These are phyloP conservation scores for Tylopilus vinaceipallidus DNA, from an alignment of 768 basidiomycete species.

Conservation along the genomic window DNA sequence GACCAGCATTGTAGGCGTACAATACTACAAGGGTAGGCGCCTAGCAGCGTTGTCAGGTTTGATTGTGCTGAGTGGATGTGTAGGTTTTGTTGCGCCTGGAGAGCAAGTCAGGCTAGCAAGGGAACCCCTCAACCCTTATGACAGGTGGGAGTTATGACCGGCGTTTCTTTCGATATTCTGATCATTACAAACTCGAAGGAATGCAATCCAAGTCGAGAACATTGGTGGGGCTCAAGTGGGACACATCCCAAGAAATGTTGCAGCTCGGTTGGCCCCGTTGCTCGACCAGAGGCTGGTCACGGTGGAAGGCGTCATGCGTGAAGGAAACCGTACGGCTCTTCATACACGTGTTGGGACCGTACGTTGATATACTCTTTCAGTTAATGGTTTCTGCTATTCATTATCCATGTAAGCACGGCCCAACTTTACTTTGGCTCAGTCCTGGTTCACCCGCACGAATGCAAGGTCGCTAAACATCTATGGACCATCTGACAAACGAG, in stretches of 20 bases:
- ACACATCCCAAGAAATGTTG: constrained; percentile 66
- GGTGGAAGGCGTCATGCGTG: constrained; percentile 65
- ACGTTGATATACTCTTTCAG: constrained; percentile 24
- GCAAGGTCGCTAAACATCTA: constrained; percentile 69
- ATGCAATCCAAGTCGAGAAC: constrained; percentile 81
- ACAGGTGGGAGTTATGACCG: constrained; percentile 43
- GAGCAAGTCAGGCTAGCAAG: constrained; percentile 71
- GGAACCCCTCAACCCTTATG: constrained; percentile 67
- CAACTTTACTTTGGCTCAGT: background rate
- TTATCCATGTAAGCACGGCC: constrained; percentile 55
- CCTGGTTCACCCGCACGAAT: background rate
- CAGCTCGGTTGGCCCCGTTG: constrained; percentile 60
- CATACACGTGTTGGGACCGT: background rate
- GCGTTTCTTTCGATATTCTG: background rate
- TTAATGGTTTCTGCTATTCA: constrained; percentile 48
- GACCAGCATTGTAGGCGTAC: constrained; percentile 76
- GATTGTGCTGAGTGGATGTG: constrained; percentile 1
- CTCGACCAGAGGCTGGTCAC: constrained; percentile 63
- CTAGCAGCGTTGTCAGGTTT: background rate
- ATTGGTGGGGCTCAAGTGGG: constrained; percentile 75
- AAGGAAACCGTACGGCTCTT: constrained; percentile 59
- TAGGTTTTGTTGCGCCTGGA: constrained; percentile 75
- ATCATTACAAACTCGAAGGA: constrained; percentile 38
- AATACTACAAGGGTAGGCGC: constrained; percentile 68
- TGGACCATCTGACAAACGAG: constrained; percentile 59